These are phyloP conservation scores for Metschnikowia lochheadii DNA, from an alignment of 805 yeast species.

Conservation along the genomic window DNA sequence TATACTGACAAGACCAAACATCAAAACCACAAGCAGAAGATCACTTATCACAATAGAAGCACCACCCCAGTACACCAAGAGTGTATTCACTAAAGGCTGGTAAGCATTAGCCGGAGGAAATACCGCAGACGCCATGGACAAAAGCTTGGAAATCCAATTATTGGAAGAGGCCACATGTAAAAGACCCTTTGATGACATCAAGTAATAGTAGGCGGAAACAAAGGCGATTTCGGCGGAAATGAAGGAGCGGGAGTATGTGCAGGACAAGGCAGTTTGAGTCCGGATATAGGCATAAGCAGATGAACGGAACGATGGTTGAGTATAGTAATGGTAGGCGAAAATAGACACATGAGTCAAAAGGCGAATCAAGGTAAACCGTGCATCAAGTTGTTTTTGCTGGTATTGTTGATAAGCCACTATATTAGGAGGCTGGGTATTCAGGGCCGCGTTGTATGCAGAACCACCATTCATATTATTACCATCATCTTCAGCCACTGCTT, in stretches of 20 bases:
- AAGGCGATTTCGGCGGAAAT: slow-evolving; percentile 31
- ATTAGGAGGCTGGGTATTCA: slow-evolving; percentile 14
- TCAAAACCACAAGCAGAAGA: slow-evolving; percentile 31
- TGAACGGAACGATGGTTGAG: slow-evolving; percentile 22
- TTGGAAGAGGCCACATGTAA: slow-evolving; percentile 24
- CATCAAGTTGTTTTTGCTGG: slow-evolving; percentile 31
- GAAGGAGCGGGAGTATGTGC: slow-evolving; percentile 25
- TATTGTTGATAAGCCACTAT: slow-evolving; percentile 28
- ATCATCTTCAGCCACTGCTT: slow-evolving; percentile 17
- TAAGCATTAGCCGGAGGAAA: slow-evolving; percentile 30
- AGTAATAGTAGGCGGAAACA: slow-evolving; percentile 30
- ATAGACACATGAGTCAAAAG: slow-evolving; percentile 23
- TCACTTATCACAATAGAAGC: slow-evolving; percentile 36
- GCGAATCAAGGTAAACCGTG: slow-evolving; percentile 31
- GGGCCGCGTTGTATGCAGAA: slow-evolving; percentile 18
- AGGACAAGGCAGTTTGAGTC: slow-evolving; percentile 12
- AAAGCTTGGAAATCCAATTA: slow-evolving; percentile 24
- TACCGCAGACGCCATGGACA: slow-evolving; percentile 32
- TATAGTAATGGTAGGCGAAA: slow-evolving; percentile 33
- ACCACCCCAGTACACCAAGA: slow-evolving; percentile 36
- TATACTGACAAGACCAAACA: slow-evolving; percentile 36
- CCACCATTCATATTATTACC: slow-evolving; percentile 15
- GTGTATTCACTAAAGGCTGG: slow-evolving; percentile 25
- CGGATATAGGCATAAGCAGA: slow-evolving; percentile 27
- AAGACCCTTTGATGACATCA: slow-evolving; percentile 23